phyloP scores from a whole-genome alignment of 1,284 basidiomycete genomes.

The Termitomyces sp. region DNA sequence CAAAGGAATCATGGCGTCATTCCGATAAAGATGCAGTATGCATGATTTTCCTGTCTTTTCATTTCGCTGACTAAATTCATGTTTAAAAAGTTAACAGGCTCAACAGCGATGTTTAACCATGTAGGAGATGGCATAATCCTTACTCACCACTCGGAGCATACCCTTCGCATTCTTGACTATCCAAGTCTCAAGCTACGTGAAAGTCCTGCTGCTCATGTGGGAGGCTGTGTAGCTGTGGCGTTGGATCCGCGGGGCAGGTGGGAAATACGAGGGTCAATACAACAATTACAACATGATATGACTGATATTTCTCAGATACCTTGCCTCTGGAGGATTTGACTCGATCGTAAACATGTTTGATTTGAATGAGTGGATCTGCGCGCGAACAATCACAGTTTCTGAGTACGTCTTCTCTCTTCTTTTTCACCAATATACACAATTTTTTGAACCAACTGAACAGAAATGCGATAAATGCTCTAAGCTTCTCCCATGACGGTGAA shows the following conservation, averaged over 20 bases:
- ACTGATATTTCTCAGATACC: slow-evolving; percentile 41
- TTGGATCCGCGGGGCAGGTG: slow-evolving; percentile 70
- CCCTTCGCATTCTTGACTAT: slow-evolving; percentile 62
- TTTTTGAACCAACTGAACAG: slow-evolving; percentile 32
- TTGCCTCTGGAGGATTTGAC: slow-evolving; percentile 73
- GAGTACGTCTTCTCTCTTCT: slow-evolving; percentile 48
- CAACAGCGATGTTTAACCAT: slow-evolving; percentile 68
- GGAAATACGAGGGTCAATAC: slow-evolving; percentile 10
- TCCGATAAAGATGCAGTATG: slow-evolving; percentile 44
- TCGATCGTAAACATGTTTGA: slow-evolving; percentile 79
- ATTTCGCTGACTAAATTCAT: not conserved
- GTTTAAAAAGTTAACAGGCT: slow-evolving; percentile 37
- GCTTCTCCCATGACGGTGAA: slow-evolving; percentile 78
- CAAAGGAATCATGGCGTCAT: slow-evolving; percentile 56
- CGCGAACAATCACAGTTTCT: slow-evolving; percentile 68
- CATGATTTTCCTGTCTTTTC: not conserved
- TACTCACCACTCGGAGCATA: slow-evolving; percentile 56
- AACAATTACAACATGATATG: not conserved
- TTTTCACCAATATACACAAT: not conserved
- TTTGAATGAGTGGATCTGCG: slow-evolving; percentile 70
- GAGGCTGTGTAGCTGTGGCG: slow-evolving; percentile 68
- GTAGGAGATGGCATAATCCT: slow-evolving; percentile 64
- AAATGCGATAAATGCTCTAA: slow-evolving; percentile 66
- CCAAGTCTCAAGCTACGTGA: slow-evolving; percentile 55
- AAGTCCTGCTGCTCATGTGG: slow-evolving; percentile 65